Percentiles rank a stretch among this genome's conserved stretches.
Conservation (phyloP, 2,329 filamentous ascomycete genomes). For the Hirsutella thompsonii region DNA sequence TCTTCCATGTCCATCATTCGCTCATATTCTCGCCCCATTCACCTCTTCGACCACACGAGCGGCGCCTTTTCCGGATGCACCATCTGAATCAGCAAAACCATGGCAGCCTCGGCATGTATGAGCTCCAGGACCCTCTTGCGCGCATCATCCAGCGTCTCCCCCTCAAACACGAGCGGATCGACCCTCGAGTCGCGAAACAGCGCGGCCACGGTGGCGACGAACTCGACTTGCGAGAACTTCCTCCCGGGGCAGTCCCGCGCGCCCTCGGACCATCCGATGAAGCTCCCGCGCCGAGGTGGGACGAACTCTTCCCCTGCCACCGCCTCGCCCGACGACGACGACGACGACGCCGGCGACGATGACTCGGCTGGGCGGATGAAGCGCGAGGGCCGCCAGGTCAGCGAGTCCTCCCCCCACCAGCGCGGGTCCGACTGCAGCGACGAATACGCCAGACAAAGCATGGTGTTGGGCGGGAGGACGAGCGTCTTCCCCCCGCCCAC, state of each 20-base stretch:
- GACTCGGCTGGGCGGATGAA: background rate
- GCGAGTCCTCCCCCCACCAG: background rate
- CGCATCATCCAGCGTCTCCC: background rate
- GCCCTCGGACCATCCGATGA: background rate
- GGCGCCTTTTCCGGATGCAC: background rate
- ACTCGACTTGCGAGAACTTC: background rate
- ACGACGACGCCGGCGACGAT: too few relatives aligned
- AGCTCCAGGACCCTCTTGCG: background rate
- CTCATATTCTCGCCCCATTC: too few relatives aligned
- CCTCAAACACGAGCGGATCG: background rate
- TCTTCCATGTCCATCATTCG: too few relatives aligned
- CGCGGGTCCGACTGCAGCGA: constrained; percentile 3
- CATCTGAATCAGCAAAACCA: background rate
- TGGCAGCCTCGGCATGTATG: background rate
- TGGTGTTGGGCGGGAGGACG: constrained; percentile 3
- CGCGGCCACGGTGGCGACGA: background rate
- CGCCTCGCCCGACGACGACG: too few relatives aligned
- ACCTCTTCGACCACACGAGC: background rate
- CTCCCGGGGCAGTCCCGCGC: background rate
- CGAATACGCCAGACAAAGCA: constrained; percentile 1
- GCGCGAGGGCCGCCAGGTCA: background rate
- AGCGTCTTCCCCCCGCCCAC: constrained; percentile 2
- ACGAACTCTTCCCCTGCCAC: background rate
- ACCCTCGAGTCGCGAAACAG: background rate
- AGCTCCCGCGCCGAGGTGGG: background rate